Base-by-base conservation (phyloP, 1,284 basidiomycete genomes). In the Sporisorium scitamineum region DNA sequence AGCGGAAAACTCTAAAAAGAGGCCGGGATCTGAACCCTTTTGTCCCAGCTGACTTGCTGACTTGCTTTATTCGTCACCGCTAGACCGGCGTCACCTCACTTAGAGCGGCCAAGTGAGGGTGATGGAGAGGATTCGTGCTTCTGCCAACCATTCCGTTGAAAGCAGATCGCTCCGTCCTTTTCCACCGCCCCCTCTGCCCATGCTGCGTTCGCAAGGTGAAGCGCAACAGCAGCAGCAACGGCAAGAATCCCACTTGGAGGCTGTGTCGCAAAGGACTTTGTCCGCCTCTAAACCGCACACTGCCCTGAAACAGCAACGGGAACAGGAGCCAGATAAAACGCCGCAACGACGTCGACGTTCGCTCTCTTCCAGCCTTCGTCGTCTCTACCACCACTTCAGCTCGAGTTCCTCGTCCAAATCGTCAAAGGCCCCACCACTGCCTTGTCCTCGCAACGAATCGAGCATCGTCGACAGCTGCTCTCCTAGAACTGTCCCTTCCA, bases 41-140 rank as follows among this genome's bases (percentile, higher is more conserved):
- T 10, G n/a, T n/a, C n/a, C n/a, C n/a, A n/a, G n/a, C n/a, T n/a
- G n/a, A n/a, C n/a, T n/a, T n/a, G n/a, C 18, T n/a, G 3, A 5
- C 7, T n/a, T 29, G 14, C n/a, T n/a, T n/a, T n/a, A n/a, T n/a
- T n/a, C n/a, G n/a, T 13, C n/a, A 0, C 27, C n/a, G 18, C 48
- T n/a, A 29, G 10, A 31, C 20, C 48, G 47, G 26, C 47, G n/a
- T 27, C 18, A 5, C 22, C 34, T 53, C 52, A 37, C 52, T 53
- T 53, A 37, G 50, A 29, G 50, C 14, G 32, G 32, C 5, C 3
- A 13, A 13, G 32, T 3, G 32, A n/a, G 54, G 24, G 13, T 14
- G 48, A 65, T 59, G 56, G 31, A 29, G 39, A 45, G 37, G 9
- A 39, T 66, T 60, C 53, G 47, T 66, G 64, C 57, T 37, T 13